These are phyloP conservation scores for Colletotrichum sublineola DNA, from an alignment of 2,329 filamentous ascomycete genomes.

Conservation along the genomic window DNA sequence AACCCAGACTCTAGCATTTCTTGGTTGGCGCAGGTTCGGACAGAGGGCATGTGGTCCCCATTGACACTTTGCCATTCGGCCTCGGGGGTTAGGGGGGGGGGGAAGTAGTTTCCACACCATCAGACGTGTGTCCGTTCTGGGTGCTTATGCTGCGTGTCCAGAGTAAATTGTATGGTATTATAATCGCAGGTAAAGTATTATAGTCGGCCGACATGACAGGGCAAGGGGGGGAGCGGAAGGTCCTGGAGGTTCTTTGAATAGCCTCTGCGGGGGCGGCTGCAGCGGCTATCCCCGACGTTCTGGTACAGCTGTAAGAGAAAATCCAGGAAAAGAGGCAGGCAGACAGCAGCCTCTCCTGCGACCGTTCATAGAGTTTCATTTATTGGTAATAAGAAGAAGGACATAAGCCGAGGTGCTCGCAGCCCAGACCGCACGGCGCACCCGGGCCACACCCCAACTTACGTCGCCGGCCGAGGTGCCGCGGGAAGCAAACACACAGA, in stretches of 20 bases:
- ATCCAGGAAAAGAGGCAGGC: no score
- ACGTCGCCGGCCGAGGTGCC: background rate
- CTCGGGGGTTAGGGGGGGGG: background rate
- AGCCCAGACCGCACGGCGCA: background rate
- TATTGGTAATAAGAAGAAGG: background rate
- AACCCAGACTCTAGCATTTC: constrained; percentile 23
- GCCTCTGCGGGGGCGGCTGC: no score
- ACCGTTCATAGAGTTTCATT: background rate
- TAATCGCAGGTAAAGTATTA: background rate
- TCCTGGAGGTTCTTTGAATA: no score
- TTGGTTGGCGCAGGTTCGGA: constrained; percentile 22
- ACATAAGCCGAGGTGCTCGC: background rate
- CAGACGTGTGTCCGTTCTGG: no score
- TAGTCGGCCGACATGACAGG: background rate
- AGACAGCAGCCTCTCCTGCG: background rate
- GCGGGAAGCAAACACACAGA: constrained; percentile 5
- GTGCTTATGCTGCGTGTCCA: background rate
- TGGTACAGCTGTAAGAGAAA: no score
- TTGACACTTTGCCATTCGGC: background rate
- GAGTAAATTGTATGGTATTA: background rate
- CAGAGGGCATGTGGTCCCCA: background rate
- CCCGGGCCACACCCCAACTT: background rate
- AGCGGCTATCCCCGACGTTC: background rate
- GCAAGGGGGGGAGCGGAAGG: no score
- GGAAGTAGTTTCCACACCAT: background rate